Conservation (phyloP, 1,139 yeast species). For the Blastobotrys illinoisensis region DNA sequence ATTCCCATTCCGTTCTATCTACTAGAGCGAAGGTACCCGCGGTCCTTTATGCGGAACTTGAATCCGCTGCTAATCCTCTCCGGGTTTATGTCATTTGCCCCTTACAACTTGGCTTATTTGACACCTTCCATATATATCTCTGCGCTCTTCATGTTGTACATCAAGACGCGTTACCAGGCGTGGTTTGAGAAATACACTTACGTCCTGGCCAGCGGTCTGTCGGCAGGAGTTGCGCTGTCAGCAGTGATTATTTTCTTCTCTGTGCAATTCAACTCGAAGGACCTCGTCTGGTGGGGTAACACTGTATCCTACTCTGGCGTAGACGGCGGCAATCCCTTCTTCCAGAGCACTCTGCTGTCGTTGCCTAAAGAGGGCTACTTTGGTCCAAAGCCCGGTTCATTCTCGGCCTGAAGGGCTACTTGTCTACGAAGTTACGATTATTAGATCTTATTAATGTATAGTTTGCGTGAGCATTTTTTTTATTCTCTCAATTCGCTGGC, state of each 20-base stretch:
- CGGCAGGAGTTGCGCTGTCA: slow-evolving; percentile 39
- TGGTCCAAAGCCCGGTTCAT: slow-evolving; percentile 34
- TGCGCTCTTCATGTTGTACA: slow-evolving; percentile 45
- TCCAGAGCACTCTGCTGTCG: slow-evolving; percentile 14
- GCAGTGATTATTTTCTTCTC: slow-evolving; percentile 43
- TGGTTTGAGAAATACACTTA: slow-evolving; percentile 45
- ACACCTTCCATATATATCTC: slow-evolving; percentile 46
- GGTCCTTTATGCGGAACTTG: slow-evolving; percentile 16
- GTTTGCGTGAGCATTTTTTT: not conserved
- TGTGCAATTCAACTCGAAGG: slow-evolving; percentile 39
- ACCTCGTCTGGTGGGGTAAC: slow-evolving; percentile 56
- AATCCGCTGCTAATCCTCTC: slow-evolving; percentile 48
- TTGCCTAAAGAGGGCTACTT: slow-evolving; percentile 42
- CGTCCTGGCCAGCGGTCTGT: slow-evolving; percentile 46
- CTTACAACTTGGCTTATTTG: slow-evolving; percentile 49
- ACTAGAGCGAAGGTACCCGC: slow-evolving; percentile 39
- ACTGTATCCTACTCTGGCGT: slow-evolving; percentile 38
- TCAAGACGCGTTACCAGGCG: slow-evolving; percentile 45
- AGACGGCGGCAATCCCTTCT: slow-evolving; percentile 33
- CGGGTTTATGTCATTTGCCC: slow-evolving; percentile 39
- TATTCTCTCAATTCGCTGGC: too few relatives aligned
- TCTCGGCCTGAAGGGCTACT: slow-evolving; percentile 10
- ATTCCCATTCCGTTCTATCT: slow-evolving; percentile 42
- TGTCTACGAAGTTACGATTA: not conserved
- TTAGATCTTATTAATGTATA: not conserved